Evolutionary conservation across 176 grass and related monocot species (phyloP).

Genomic region (barley (Hordeum vulgare)): MorexV3_pseudomolecules_assembly NC_058520.1:115188890-115189389

Average conservation of each 20-base stretch:
- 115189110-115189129: slow-evolving; percentile 36
- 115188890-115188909: slow-evolving; percentile 17
- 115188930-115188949: background rate
- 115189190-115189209: slow-evolving; percentile 17
- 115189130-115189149: slow-evolving; percentile 83
- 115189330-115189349: slow-evolving; percentile 33
- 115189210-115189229: slow-evolving; percentile 21
- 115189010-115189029: slow-evolving; percentile 14
- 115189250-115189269: slow-evolving; percentile 47
- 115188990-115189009: slow-evolving; percentile 9
- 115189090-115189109: slow-evolving; percentile 27
- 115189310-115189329: slow-evolving; percentile 27
- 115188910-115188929: background rate
- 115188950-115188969: slow-evolving; percentile 1
- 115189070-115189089: slow-evolving; percentile 7
- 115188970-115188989: slow-evolving; percentile 34
- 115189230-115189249: slow-evolving; percentile 31
- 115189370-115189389: slow-evolving; percentile 55
- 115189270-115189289: slow-evolving; percentile 42
- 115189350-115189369: slow-evolving; percentile 49
- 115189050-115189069: slow-evolving; percentile 24
- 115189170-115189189: slow-evolving; percentile 45
- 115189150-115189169: slow-evolving; percentile 80
- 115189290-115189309: slow-evolving; percentile 25
- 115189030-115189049: slow-evolving; percentile 27